These are phyloP conservation scores for Stephania cephalantha DNA, from an alignment of 164 flowering plant species.

Conservation along the genomic window DNA sequence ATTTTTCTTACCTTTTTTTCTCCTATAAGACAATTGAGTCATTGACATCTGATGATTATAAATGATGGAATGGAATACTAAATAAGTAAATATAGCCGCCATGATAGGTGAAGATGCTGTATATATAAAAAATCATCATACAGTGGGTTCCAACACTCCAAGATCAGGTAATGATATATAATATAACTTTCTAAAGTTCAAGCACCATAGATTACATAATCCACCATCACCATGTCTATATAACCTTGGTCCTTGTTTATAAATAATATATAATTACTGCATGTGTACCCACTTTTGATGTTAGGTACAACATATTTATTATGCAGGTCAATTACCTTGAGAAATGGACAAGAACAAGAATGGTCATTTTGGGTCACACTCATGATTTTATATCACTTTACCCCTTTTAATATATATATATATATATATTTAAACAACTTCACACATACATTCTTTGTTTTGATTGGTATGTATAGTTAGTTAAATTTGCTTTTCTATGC, in stretches of 20 bases:
- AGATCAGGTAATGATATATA: background rate
- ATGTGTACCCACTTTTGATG: background rate
- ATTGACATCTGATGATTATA: background rate
- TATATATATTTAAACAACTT: no score
- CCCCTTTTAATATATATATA: background rate
- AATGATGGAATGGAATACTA: background rate
- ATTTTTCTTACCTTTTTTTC: background rate
- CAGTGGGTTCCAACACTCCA: conserved; percentile 6
- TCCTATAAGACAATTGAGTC: no score
- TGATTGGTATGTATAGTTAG: no score
- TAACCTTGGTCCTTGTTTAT: background rate
- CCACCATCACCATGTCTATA: background rate
- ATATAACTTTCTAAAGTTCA: background rate
- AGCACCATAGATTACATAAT: background rate
- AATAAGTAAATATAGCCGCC: background rate
- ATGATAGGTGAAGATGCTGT: background rate
- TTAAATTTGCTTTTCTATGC: no score
- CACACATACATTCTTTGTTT: background rate
- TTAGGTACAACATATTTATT: background rate
- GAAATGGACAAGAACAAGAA: background rate
- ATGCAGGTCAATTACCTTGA: background rate
- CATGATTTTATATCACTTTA: background rate
- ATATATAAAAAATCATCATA: background rate
- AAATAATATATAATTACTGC: background rate
- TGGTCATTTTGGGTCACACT: background rate